Evolutionary conservation across 2,329 filamentous ascomycete species (phyloP).

Genomic region (Colletotrichum tropicale): DNA sequence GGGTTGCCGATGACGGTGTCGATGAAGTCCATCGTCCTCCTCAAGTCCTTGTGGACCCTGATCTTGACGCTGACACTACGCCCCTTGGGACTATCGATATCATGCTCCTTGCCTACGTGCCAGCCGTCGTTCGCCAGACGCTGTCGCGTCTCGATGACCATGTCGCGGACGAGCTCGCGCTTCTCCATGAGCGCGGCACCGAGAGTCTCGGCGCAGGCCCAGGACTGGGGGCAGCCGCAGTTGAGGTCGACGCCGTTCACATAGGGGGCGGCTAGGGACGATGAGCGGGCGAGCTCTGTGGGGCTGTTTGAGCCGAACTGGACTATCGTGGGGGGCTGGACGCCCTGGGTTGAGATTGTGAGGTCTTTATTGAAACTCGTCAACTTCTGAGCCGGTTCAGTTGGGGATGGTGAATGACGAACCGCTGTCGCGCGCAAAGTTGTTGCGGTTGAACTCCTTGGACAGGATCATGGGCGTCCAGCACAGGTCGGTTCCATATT

Average conservation of each 20-base stretch:
- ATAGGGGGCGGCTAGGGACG: constrained; percentile 64
- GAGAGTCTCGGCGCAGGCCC: constrained; percentile 71
- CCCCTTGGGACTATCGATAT: constrained; percentile 48
- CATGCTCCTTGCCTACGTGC: constrained; percentile 47
- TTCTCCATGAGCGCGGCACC: constrained; percentile 73
- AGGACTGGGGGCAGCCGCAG: constrained; percentile 75
- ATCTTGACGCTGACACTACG: constrained; percentile 74
- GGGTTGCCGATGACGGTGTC: constrained; percentile 62
- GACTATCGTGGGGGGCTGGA: constrained; percentile 65
- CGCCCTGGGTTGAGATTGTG: constrained; percentile 58
- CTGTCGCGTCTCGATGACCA: constrained; percentile 63
- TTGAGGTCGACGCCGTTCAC: constrained; percentile 72
- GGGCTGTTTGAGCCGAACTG: constrained; percentile 71
- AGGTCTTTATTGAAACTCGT: constrained; percentile 51
- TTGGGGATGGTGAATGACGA: constrained; percentile 5
- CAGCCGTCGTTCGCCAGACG: constrained; percentile 58
- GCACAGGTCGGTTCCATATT: constrained; percentile 68
- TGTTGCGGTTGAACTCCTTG: constrained; percentile 70
- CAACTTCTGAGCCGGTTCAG: background rate
- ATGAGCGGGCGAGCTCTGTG: constrained; percentile 65
- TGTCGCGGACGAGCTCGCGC: constrained; percentile 68
- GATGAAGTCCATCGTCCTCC: constrained; percentile 66
- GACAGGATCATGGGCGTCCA: constrained; percentile 77
- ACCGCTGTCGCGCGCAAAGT: constrained; percentile 65
- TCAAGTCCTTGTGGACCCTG: constrained; percentile 67